Percentiles rank a stretch among this genome's conserved stretches.
phyloP scores from a whole-genome alignment of 768 basidiomycete genomes.

The Boletus barrowsii region DNA sequence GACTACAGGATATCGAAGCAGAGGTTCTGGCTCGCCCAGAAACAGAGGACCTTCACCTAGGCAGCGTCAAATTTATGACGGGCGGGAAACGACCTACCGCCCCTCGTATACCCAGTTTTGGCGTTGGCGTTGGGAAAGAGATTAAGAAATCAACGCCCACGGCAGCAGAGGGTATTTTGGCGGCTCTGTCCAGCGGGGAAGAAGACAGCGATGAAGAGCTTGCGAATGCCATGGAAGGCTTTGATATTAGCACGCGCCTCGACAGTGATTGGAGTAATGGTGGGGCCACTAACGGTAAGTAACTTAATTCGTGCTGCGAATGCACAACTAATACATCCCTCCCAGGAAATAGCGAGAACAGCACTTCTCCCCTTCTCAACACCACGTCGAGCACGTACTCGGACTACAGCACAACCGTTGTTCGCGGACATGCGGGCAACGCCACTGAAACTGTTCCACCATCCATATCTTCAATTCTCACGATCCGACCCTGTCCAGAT shows the following conservation, averaged over 20 bases:
- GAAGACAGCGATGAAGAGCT: slow-evolving; percentile 67
- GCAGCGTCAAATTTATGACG: slow-evolving; percentile 81
- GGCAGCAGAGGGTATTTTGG: slow-evolving; percentile 34
- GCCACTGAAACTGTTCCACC: slow-evolving; percentile 42
- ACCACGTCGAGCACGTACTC: slow-evolving; percentile 44
- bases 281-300: slow-evolving; percentile 35
- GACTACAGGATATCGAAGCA: slow-evolving; percentile 76
- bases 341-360: slow-evolving; percentile 39
- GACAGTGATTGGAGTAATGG: slow-evolving; percentile 42
- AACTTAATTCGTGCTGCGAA: slow-evolving; percentile 4
- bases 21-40: slow-evolving; percentile 74
- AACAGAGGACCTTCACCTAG: slow-evolving; percentile 71
- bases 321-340: slow-evolving; percentile 11
- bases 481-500: slow-evolving; percentile 56
- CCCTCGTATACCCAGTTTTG: slow-evolving; percentile 87
- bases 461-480: slow-evolving; percentile 70
- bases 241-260: slow-evolving; percentile 48
- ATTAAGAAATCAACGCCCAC: slow-evolving; percentile 39
- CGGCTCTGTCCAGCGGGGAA: slow-evolving; percentile 40
- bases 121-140: slow-evolving; percentile 62
- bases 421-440: slow-evolving; percentile 47
- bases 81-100: slow-evolving; percentile 56
- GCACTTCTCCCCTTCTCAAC: slow-evolving; percentile 55
- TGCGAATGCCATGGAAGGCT: slow-evolving; percentile 53
- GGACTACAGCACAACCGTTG: slow-evolving; percentile 69